Base-by-base conservation (phyloP, 2,329 filamentous ascomycete genomes). In the Didymella arachidicola region DNA sequence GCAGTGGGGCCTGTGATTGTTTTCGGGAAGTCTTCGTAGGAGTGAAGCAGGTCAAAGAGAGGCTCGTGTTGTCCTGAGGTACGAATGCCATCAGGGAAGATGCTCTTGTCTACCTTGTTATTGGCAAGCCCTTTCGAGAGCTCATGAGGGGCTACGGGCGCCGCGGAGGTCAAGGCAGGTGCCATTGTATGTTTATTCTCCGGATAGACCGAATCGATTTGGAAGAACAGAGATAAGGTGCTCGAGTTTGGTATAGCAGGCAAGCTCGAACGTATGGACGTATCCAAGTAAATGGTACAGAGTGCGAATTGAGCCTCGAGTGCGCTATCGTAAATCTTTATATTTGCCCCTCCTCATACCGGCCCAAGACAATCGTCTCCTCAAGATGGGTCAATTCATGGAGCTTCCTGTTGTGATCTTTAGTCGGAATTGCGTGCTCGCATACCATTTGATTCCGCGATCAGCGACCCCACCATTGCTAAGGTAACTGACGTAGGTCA, bases 61-160 rank as follows among this genome's bases (percentile, higher is more conserved):
- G 91, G 91, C 25, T 85, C 81, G 66, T 91, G 88, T 73, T 94
- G 91, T 38, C 91, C 91, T 0, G 89, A 85, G 19, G 87, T 89
- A 70, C 86, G 88, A 68, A 88, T 80, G 10, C 87, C 86, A 68
- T 89, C 87, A 10, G 87, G 87, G 72, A 89, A 89, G 65, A 86
- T 76, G 53, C 78, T 72, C 45, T 75, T 75, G 30, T 79, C 79
- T 32, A 79, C 72, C 53, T 73, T 69, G 60, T 71, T 69, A 52
- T 70, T 65, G 12, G 52, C 36, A 36, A 69, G 71, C 14, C 72
- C 66, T 32, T 56, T 64, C 19, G 60, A 50, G 30, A 79, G 73
- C 4, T 75, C 63, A 61, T 80, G 78, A n/a, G 77, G 72, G 34
- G 75, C 71, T 16, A 67, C 68, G 29, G 76, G 76, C n/a, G 71